These are phyloP conservation scores for Porogramme epimiltina DNA, from an alignment of 1,284 basidiomycete genomes.

Conservation along the genomic window DNA sequence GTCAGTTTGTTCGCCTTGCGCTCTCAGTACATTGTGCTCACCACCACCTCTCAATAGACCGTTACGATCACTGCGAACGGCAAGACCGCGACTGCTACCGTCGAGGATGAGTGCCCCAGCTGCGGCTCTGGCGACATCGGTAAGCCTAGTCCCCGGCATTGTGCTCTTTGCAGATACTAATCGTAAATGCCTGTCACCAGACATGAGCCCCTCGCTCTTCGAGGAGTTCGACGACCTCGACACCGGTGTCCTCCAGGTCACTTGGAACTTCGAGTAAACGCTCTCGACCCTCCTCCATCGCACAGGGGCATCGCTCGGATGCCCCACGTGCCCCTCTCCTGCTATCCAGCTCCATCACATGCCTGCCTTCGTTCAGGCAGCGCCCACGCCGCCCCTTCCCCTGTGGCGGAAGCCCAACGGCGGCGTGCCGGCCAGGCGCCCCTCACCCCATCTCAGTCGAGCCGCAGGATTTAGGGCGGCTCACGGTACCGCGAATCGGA, in stretches of 20 bases:
- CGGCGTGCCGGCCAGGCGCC: background rate
- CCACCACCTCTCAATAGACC: constrained; percentile 5
- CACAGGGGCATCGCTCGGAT: too few relatives aligned
- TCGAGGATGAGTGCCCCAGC: constrained; percentile 20
- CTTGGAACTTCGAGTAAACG: too few relatives aligned
- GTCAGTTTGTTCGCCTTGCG: background rate
- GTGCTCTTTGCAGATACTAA: background rate
- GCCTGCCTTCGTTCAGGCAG: background rate
- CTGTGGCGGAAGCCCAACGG: background rate
- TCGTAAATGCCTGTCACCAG: background rate
- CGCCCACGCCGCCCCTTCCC: constrained; percentile 3
- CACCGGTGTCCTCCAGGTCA: constrained; percentile 21
- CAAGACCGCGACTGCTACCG: constrained; percentile 16
- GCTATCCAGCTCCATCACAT: too few relatives aligned
- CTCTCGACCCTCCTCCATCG: too few relatives aligned
- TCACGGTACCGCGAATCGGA: too few relatives aligned
- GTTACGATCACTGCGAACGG: constrained; percentile 20
- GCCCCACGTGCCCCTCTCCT: too few relatives aligned
- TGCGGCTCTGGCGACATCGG: constrained; percentile 22
- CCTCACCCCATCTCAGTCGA: too few relatives aligned
- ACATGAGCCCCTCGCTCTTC: constrained; percentile 29
- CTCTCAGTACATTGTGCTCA: background rate
- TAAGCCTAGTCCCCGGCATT: background rate
- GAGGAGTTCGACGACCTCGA: constrained; percentile 22
- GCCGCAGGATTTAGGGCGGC: too few relatives aligned